A percentile compares a stretch with the other conserved stretches of the same genome.
These are phyloP conservation scores for Tilletia walkeri DNA, from an alignment of 1,284 basidiomycete species.

Conservation along the genomic window DNA sequence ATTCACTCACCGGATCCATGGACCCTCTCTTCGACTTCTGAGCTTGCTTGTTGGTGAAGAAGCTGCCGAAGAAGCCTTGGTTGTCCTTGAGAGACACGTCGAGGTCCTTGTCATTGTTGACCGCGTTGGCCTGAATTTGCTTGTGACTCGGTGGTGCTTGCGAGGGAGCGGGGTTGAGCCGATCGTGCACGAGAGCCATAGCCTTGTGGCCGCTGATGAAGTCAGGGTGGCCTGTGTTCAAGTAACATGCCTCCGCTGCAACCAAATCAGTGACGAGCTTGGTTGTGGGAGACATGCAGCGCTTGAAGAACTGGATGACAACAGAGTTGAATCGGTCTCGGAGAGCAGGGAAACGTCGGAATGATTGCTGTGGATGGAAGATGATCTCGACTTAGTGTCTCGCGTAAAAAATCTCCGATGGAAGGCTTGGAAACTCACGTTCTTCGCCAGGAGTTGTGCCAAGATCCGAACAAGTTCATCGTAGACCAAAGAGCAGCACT, in stretches of 20 bases:
- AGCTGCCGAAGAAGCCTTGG: slow-evolving; percentile 88
- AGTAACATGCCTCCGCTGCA: slow-evolving; percentile 60
- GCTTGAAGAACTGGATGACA: slow-evolving; percentile 95
- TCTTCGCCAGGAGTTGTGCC: slow-evolving; percentile 80
- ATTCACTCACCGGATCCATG: slow-evolving; percentile 66
- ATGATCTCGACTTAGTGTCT: slow-evolving; percentile 12
- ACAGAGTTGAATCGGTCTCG: slow-evolving; percentile 90
- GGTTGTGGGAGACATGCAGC: slow-evolving; percentile 84
- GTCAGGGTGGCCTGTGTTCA: slow-evolving; percentile 99
- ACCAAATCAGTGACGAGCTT: slow-evolving; percentile 93
- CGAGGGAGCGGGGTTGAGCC: slow-evolving; percentile 65
- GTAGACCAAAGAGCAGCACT: slow-evolving; percentile 90
- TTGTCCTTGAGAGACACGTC: slow-evolving; percentile 81
- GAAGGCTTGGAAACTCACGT: slow-evolving; percentile 60
- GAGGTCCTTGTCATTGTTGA: slow-evolving; percentile 91
- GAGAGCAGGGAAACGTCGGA: slow-evolving; percentile 90
- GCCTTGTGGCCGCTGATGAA: slow-evolving; percentile 96
- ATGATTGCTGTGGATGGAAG: slow-evolving; percentile 69
- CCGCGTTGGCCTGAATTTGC: slow-evolving; percentile 60
- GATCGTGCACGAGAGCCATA: slow-evolving; percentile 79
- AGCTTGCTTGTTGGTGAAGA: slow-evolving; percentile 68
- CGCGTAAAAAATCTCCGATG: not conserved
- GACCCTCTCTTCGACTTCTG: slow-evolving; percentile 69
- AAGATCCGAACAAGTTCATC: slow-evolving; percentile 96
- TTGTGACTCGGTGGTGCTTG: not conserved